These are phyloP conservation scores for Torulaspora pretoriensis DNA, from an alignment of 1,139 yeast genomes.

Conservation along the genomic window DNA sequence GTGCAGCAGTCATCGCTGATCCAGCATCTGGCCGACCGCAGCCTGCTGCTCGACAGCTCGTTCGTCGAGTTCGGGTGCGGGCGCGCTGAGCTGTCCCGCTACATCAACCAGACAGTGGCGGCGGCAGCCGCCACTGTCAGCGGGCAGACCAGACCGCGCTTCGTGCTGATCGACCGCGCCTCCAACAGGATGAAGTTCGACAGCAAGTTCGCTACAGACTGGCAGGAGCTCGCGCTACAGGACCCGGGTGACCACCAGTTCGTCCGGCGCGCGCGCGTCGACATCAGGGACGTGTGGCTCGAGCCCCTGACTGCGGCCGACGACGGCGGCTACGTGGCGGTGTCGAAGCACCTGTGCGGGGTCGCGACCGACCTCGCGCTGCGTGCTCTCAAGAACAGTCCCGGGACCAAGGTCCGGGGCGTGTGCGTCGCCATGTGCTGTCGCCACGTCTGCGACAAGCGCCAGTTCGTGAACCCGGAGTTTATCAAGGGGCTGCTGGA, in stretches of 20 bases:
- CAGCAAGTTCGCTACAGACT: constrained; percentile 56
- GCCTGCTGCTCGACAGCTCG: constrained; percentile 40
- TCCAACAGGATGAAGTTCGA: constrained; percentile 78
- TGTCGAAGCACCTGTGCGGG: constrained; percentile 89
- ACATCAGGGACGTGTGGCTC: constrained; percentile 69
- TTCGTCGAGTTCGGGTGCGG: constrained; percentile 89
- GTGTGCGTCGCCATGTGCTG: constrained; percentile 6
- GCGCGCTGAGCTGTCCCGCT: constrained; percentile 75
- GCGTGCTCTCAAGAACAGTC: constrained; percentile 54
- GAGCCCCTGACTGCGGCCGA: constrained; percentile 42
- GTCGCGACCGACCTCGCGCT: constrained; percentile 88
- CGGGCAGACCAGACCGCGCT: constrained; percentile 37
- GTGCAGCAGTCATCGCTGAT: constrained; percentile 77
- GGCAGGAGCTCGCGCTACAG: constrained; percentile 28
- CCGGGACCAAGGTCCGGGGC: constrained; percentile 30
- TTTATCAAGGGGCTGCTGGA: constrained; percentile 40
- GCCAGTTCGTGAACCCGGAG: constrained; percentile 48
- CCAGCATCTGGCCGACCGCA: constrained; percentile 54
- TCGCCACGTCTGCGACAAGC: constrained; percentile 40
- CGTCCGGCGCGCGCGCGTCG: constrained; percentile 50
- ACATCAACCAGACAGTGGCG: constrained; percentile 39
- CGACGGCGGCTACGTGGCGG: constrained; percentile 45
- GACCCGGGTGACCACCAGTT: constrained; percentile 30
- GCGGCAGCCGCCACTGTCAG: not conserved
- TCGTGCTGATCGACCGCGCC: constrained; percentile 70